Evolutionary conservation across 306 rosid genomes (phyloP).

Genomic region (Malus fusca): DNA sequence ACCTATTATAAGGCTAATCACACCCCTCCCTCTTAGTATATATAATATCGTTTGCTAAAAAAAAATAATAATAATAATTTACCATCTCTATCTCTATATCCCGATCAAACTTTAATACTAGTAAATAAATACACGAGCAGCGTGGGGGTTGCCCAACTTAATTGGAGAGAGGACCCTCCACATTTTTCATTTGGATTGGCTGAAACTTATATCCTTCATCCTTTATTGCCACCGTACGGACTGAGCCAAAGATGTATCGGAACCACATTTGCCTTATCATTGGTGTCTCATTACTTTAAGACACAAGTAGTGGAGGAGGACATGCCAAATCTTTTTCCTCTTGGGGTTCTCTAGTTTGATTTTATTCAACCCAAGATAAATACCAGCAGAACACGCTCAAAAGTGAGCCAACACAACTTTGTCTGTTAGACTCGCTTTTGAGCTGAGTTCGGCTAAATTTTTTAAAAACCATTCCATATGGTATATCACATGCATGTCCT

Average conservation of each 20-base stretch:
- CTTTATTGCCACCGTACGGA: background rate
- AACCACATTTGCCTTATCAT: background rate
- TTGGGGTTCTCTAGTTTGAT: too few species aligned
- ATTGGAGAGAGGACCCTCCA: background rate
- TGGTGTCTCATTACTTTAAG: background rate
- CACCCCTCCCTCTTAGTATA: rapidly evolving
- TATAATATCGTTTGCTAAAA: too few species aligned
- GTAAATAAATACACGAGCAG: background rate
- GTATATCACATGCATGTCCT: too few species aligned
- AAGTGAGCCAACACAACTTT: too few species aligned
- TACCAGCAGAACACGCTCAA: too few species aligned
- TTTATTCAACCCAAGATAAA: too few species aligned
- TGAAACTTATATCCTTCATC: background rate
- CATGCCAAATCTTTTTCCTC: background rate
- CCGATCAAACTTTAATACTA: background rate
- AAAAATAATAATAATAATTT: too few species aligned
- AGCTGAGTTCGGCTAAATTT: too few species aligned
- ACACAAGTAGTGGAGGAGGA: background rate
- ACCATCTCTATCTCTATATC: too few species aligned
- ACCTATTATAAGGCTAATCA: too few species aligned
- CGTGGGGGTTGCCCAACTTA: background rate
- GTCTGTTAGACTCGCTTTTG: too few species aligned
- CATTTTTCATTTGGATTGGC: background rate
- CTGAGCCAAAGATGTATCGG: background rate
- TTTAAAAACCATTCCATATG: too few species aligned